These are phyloP conservation scores for Sporothrix curviconia DNA, from an alignment of 2,329 filamentous ascomycete species.

Conservation along the genomic window DNA sequence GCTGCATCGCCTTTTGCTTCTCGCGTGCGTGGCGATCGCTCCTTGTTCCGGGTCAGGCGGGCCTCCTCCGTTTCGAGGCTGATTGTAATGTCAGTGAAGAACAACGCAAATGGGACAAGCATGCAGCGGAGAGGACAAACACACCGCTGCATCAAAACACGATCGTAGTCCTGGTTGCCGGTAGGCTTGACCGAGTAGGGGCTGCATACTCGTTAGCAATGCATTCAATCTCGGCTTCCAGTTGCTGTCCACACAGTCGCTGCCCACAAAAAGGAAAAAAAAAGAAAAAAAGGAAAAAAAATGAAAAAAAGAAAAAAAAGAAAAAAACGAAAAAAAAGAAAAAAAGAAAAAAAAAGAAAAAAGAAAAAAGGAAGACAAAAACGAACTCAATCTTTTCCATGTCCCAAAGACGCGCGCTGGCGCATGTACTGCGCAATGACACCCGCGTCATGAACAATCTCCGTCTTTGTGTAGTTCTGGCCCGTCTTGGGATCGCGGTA, in stretches of 20 bases:
- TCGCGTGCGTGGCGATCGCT: slow-evolving; percentile 84
- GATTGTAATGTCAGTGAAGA: background rate
- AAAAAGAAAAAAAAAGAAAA: too few species aligned
- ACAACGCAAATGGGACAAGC: background rate
- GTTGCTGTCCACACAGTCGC: too few species aligned
- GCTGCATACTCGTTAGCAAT: slow-evolving; percentile 30
- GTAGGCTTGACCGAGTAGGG: slow-evolving; percentile 57
- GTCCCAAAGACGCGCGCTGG: slow-evolving; percentile 64
- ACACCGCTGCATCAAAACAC: slow-evolving; percentile 52
- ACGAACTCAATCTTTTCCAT: slow-evolving; percentile 63
- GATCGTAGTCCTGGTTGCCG: slow-evolving; percentile 60
- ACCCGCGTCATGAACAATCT: slow-evolving; percentile 70
- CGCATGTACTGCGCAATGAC: slow-evolving; percentile 88
- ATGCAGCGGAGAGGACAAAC: slow-evolving; percentile 14
- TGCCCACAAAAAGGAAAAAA: too few species aligned
- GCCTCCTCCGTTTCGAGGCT: slow-evolving; percentile 57
- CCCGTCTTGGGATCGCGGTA: slow-evolving; percentile 49
- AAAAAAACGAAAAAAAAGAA: too few species aligned
- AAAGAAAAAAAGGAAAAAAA: too few species aligned
- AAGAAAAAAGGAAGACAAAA: background rate
- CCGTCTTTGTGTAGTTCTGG: slow-evolving; percentile 53
- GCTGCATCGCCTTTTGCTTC: slow-evolving; percentile 68
- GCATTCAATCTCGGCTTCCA: too few species aligned
- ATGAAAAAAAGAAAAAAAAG: too few species aligned
- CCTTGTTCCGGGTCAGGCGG: slow-evolving; percentile 84